phyloP scores from a whole-genome alignment of 2,329 filamentous ascomycete species.

The Fusarium sp. region DNA sequence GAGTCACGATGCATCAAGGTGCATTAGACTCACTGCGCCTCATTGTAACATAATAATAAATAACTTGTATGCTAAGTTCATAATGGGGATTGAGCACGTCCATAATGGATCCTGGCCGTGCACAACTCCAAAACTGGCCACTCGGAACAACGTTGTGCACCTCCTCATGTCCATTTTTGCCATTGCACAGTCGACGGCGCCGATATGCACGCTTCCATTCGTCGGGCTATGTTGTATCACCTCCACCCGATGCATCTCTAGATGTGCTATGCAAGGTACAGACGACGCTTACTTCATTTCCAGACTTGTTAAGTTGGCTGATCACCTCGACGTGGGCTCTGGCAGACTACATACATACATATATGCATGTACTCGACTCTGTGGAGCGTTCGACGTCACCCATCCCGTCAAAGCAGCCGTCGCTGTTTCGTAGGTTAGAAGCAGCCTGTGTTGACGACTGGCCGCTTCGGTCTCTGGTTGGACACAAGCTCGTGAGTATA shows the following conservation, averaged over 20 bases:
- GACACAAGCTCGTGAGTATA: conserved; percentile 3
- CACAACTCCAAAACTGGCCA: conserved; percentile 39
- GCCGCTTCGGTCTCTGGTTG: conserved; percentile 28
- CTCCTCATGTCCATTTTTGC: neutral
- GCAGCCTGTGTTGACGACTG: conserved; percentile 30
- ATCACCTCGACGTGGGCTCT: conserved; percentile 32
- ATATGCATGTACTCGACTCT: conserved; percentile 8
- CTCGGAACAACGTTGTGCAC: conserved; percentile 39
- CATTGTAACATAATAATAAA: conserved; percentile 25
- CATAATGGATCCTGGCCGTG: conserved; percentile 30
- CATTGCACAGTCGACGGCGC: conserved; percentile 24
- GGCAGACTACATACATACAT: conserved; percentile 2
- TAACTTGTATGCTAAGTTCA: conserved; percentile 11
- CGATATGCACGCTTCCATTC: conserved; percentile 45
- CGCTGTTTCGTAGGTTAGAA: conserved; percentile 21
- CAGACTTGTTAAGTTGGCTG: conserved; percentile 4
- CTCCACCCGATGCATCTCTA: conserved; percentile 37
- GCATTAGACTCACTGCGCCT: conserved; percentile 34
- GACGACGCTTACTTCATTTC: conserved; percentile 30
- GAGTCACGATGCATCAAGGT: conserved; percentile 31
- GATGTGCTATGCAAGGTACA: conserved; percentile 42
- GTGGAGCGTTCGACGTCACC: conserved; percentile 38
- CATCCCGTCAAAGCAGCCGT: conserved; percentile 16
- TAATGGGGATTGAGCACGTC: conserved; percentile 24
- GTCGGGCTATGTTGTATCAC: conserved; percentile 41